Evolutionary conservation across 1,284 basidiomycete species (phyloP).

Genomic region (Malassezia arunalokei): DNA sequence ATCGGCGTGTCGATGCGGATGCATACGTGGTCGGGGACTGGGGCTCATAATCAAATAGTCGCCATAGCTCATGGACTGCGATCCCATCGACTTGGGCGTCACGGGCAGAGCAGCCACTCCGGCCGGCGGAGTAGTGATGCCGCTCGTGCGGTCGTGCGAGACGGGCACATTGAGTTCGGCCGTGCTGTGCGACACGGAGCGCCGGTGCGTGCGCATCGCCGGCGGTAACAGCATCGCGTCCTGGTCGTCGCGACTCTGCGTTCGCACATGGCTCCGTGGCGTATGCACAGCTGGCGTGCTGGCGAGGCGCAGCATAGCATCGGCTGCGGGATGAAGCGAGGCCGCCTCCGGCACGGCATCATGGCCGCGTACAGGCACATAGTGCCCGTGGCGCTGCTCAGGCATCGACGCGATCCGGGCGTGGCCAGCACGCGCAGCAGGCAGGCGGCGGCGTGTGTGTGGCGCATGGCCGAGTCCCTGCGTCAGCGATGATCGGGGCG

Average conservation of each 20-base stretch:
- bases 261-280: slow-evolving; percentile 2
- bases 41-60: slow-evolving; percentile 10
- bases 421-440: background rate
- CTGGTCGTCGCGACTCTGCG: background rate
- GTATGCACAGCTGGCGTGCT: background rate
- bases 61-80: slow-evolving; percentile 4
- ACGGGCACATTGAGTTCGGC: background rate
- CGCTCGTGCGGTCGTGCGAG: slow-evolving; percentile 10
- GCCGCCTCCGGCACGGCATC: background rate
- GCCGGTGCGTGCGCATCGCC: slow-evolving; percentile 1
- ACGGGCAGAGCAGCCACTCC: background rate
- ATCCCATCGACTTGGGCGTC: slow-evolving; percentile 12
- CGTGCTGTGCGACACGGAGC: slow-evolving; percentile 6
- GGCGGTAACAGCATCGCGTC: background rate
- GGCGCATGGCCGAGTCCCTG: background rate
- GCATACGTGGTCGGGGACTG: slow-evolving; percentile 7
- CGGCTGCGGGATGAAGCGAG: background rate
- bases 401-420: slow-evolving; percentile 3
- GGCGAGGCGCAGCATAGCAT: background rate
- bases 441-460: background rate
- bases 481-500: background rate
- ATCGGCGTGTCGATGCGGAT: background rate
- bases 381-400: background rate
- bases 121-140: slow-evolving; percentile 9
- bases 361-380: slow-evolving; percentile 7